A percentile compares a stretch with the other conserved stretches of the same genome.
Conservation (phyloP, 495 filamentous ascomycete genomes). For the Aspergillus sclerotioniger region DNA sequence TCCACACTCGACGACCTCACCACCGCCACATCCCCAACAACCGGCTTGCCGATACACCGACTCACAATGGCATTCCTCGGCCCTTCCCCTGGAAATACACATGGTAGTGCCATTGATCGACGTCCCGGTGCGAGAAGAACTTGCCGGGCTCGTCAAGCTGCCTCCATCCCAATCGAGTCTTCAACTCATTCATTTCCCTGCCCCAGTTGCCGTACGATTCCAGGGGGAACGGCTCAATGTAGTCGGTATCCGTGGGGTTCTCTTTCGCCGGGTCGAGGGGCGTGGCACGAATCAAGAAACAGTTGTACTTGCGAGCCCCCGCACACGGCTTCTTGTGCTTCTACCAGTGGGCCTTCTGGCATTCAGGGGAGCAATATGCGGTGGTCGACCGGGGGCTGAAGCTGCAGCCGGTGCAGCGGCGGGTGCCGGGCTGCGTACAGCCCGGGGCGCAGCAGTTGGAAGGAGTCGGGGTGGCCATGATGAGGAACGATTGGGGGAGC, state of each 20-base stretch:
- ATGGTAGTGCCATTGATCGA: slow-evolving; percentile 9
- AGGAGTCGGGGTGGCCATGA: too few species aligned
- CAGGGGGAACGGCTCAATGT: slow-evolving; percentile 21
- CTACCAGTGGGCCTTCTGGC: neutral
- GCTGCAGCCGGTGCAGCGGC: neutral
- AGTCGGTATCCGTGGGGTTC: neutral
- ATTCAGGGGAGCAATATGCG: neutral
- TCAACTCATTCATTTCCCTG: slow-evolving; percentile 16
- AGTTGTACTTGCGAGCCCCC: neutral
- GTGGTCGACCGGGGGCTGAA: neutral
- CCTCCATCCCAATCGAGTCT: slow-evolving; percentile 8
- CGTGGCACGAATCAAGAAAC: neutral
- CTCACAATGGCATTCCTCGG: neutral
- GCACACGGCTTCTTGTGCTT: neutral
- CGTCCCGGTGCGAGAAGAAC: slow-evolving; percentile 19
- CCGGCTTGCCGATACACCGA: neutral
- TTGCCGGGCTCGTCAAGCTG: slow-evolving; percentile 13
- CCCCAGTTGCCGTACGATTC: slow-evolving; percentile 14
- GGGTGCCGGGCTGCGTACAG: slow-evolving; percentile 1
- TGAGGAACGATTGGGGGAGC: too few species aligned
- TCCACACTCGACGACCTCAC: neutral
- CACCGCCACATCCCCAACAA: slow-evolving; percentile 2
- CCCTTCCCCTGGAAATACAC: neutral
- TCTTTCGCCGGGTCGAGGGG: neutral
- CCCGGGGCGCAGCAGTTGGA: neutral